Conservation (phyloP, 1,284 basidiomycete genomes). For the Tilletia indica region DNA sequence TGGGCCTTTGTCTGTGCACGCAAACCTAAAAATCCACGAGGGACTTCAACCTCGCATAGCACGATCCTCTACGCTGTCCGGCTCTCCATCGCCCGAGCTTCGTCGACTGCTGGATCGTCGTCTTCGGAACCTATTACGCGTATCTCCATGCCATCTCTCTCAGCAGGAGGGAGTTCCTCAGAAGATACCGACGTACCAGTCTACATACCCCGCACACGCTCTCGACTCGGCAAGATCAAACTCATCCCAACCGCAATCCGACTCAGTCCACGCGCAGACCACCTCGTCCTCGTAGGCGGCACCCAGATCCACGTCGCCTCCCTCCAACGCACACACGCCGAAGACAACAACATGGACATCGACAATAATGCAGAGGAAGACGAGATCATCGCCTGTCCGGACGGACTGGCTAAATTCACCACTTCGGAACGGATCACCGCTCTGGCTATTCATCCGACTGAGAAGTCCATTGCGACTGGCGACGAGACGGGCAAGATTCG, state of each 20-base stretch:
- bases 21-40: conserved; percentile 53
- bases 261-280: conserved; percentile 12
- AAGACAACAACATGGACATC: background rate
- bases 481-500: conserved; percentile 81
- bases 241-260: conserved; percentile 63
- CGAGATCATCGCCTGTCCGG: background rate
- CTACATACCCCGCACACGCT: conserved; percentile 55
- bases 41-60: conserved; percentile 28
- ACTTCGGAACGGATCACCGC: conserved; percentile 67
- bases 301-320: conserved; percentile 15
- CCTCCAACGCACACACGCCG: background rate
- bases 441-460: conserved; percentile 80
- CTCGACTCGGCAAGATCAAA: conserved; percentile 69
- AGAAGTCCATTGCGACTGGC: conserved; percentile 92
- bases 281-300: conserved; percentile 6
- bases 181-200: background rate
- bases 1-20: conserved; percentile 68
- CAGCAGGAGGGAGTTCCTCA: no score
- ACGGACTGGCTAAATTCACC: conserved; percentile 19
- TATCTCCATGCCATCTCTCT: no score
- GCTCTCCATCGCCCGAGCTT: conserved; percentile 21
- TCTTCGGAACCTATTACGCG: no score
- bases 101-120: no score
- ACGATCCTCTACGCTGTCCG: conserved; percentile 38
- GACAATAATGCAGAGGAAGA: background rate